These are phyloP conservation scores for Fusarium humuli DNA, from an alignment of 2,329 filamentous ascomycete genomes.

Conservation along the genomic window DNA sequence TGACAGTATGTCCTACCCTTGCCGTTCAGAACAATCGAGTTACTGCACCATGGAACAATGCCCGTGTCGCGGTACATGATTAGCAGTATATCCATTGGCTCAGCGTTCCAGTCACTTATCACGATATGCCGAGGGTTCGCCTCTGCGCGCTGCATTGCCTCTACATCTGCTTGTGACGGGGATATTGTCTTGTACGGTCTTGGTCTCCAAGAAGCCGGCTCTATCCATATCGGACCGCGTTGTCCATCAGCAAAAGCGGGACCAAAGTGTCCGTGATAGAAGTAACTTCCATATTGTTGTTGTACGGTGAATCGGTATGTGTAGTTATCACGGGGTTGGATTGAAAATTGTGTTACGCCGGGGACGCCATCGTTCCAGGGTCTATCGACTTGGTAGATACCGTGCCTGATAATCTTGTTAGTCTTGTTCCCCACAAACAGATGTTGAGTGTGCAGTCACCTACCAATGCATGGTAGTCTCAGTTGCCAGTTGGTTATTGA, in stretches of 20 bases:
- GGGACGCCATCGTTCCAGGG: slow-evolving; percentile 6
- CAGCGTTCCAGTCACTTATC: background rate
- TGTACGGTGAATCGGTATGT: background rate
- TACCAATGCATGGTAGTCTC: slow-evolving; percentile 26
- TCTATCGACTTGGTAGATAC: background rate
- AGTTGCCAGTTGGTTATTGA: background rate
- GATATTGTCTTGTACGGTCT: background rate
- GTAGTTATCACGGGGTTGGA: background rate
- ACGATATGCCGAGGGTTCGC: background rate
- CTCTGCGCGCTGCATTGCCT: background rate
- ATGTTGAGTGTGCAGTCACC: background rate
- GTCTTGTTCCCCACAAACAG: fast-evolving
- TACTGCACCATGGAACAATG: background rate
- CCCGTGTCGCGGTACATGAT: background rate
- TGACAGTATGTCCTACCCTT: background rate
- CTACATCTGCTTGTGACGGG: background rate
- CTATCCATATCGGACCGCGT: slow-evolving; percentile 2
- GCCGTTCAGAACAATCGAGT: background rate
- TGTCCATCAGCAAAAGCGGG: background rate
- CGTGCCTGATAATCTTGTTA: background rate
- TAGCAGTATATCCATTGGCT: background rate
- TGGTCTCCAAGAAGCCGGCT: background rate
- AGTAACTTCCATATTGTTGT: background rate
- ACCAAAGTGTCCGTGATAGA: background rate
- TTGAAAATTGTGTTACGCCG: background rate